A percentile compares a stretch with the other conserved stretches of the same genome.
These are phyloP conservation scores for Spathaspora gorwiae DNA, from an alignment of 805 yeast genomes.

Conservation along the genomic window DNA sequence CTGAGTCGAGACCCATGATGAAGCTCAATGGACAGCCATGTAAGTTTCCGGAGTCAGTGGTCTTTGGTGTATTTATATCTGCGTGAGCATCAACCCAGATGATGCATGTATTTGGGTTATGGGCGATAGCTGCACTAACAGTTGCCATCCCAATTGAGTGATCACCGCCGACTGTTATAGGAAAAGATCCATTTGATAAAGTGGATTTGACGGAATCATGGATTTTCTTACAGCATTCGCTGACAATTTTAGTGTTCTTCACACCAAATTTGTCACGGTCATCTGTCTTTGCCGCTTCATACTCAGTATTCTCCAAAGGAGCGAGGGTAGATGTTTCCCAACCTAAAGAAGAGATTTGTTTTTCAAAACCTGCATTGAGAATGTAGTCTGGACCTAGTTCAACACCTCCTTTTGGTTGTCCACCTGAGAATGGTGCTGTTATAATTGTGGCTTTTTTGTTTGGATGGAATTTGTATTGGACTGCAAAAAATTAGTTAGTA, in stretches of 20 bases:
- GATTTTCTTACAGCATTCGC: constrained; percentile 62
- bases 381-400: constrained; percentile 89
- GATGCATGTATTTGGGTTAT: constrained; percentile 82
- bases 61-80: constrained; percentile 83
- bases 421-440: constrained; percentile 92
- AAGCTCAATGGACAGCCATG: constrained; percentile 97
- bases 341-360: constrained; percentile 61
- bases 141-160: constrained; percentile 96
- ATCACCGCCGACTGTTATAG: constrained; percentile 92
- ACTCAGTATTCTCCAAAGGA: constrained; percentile 49
- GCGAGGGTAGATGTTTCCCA: constrained; percentile 58
- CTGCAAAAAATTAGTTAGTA: constrained; percentile 8
- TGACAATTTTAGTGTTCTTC: constrained; percentile 74
- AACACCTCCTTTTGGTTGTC: constrained; percentile 91
- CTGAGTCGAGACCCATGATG: constrained; percentile 72
- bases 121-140: constrained; percentile 73
- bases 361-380: constrained; percentile 63
- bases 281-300: constrained; percentile 36
- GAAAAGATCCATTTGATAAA: constrained; percentile 48
- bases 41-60: constrained; percentile 83
- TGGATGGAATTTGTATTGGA: constrained; percentile 51
- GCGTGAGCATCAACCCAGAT: constrained; percentile 99
- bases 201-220: constrained; percentile 55
- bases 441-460: constrained; percentile 61
- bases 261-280: constrained; percentile 48